Percentiles rank a stretch among this genome's conserved stretches.
These are phyloP conservation scores for Trichoderma gamsii DNA, from an alignment of 495 filamentous ascomycete species.

Conservation along the genomic window DNA sequence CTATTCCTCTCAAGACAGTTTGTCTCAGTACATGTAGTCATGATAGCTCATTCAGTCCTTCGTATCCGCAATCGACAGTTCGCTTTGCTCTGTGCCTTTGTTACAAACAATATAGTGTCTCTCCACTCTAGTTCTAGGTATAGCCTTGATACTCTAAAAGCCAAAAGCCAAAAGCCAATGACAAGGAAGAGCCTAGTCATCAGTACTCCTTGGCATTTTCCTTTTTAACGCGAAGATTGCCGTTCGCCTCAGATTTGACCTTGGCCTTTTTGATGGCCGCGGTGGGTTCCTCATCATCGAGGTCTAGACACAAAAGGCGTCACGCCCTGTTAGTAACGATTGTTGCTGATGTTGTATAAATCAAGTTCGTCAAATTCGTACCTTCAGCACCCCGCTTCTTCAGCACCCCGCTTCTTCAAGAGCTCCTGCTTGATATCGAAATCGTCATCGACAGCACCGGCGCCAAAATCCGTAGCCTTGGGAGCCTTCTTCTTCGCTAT, in stretches of 20 bases:
- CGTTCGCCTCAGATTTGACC: background rate
- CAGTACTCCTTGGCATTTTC: background rate
- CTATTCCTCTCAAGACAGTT: too few species aligned
- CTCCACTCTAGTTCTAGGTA: too few species aligned
- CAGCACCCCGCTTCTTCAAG: background rate
- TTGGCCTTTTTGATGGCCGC: background rate
- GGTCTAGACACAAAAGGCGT: background rate
- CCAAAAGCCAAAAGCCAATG: too few species aligned
- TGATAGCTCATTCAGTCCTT: too few species aligned
- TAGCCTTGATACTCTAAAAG: too few species aligned
- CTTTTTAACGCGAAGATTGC: background rate
- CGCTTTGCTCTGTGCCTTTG: too few species aligned
- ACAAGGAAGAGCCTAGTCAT: too few species aligned
- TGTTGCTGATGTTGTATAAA: background rate
- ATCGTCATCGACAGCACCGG: background rate
- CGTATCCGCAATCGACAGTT: too few species aligned
- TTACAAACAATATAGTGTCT: too few species aligned
- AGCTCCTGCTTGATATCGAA: background rate
- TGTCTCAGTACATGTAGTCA: too few species aligned
- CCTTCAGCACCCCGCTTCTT: slow-evolving; percentile 1
- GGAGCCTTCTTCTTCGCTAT: background rate
- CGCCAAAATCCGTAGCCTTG: background rate
- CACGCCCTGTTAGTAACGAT: background rate
- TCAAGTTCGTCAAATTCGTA: background rate
- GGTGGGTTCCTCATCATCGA: background rate